A percentile compares a stretch with the other conserved stretches of the same genome.
Evolutionary conservation across 305 asterid genomes (phyloP).

Genomic region (Solanum hybrid): DNA sequence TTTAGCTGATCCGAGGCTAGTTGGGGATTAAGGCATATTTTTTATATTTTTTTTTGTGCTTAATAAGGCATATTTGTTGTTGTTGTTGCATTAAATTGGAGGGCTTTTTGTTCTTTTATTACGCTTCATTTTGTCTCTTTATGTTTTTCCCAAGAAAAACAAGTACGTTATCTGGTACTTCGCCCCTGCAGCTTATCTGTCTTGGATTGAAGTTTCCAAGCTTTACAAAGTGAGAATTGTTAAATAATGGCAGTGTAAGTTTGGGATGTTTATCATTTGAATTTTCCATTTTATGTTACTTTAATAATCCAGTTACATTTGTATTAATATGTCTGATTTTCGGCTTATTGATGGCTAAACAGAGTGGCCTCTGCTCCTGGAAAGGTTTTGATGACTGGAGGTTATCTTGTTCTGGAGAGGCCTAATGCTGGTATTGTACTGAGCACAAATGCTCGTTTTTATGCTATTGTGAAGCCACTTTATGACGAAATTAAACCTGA

Average conservation of each 20-base stretch:
- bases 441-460: conserved; percentile 92
- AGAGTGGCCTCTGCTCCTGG: conserved; percentile 98
- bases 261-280: neutral
- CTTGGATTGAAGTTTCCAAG: neutral
- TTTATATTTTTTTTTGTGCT: neutral
- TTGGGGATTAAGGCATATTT: neutral
- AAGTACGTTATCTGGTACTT: neutral
- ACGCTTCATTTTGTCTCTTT: neutral
- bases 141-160: neutral
- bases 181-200: neutral
- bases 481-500: conserved; percentile 38
- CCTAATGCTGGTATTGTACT: conserved; percentile 93
- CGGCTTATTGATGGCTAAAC: conserved; percentile 16
- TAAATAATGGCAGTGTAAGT: conserved; percentile 9
- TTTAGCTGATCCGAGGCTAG: neutral
- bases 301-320: neutral
- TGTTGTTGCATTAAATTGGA: neutral
- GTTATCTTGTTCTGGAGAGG: conserved; percentile 90
- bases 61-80: neutral
- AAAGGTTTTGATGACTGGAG: conserved; percentile 94
- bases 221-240: neutral
- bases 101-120: neutral
- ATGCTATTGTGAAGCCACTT: conserved; percentile 80
- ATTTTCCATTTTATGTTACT: neutral
- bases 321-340: neutral